Base-by-base conservation (phyloP, 306 rosid genomes). In the Canavalia gladiata region DNA sequence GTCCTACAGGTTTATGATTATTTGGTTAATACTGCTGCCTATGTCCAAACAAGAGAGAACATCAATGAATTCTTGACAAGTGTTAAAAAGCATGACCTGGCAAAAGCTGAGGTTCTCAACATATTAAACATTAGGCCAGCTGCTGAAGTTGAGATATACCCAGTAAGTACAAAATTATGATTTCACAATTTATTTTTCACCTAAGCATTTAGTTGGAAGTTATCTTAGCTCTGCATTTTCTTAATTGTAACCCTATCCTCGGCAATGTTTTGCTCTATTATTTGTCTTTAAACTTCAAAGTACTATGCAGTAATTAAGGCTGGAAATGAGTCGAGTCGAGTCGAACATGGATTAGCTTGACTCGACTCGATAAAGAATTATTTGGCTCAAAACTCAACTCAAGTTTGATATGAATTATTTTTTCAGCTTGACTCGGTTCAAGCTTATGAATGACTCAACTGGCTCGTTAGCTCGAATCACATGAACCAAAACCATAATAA, bases 21-120 rank as follows among this genome's bases (percentile, higher is more conserved):
- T 85, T 87, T 91, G 88, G 86, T 78, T 83, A 57, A 58, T 29
- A 90, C 88, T 79, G 78, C 91, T 74, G 94, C 92, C 37, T 13
- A 75, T 76, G 54, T 52, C 81, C 97, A 91, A 83, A 87, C 90
- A 34, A 90, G 81, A 68, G 91, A 91, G 82, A 69, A 45, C 69
- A 47, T 92, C 82, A 34, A 55, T 5, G 92, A 86, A 55, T 92
- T 92, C 84, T 51, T 87, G 74, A 81, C 64, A 34, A 84, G 79
- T 74, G 84, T 87, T 79, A 89, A 75, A 73, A 75, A 30, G 35
- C 87, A 78, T 79, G 89, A 87, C 68, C 91, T 95, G 35, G 92
- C 94, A 10, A 86, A 91, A 86, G 91, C 94, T 56, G 97, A 89
- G 87, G 37, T 95, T 79, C 88, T 95, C 65, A 95, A 95, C 75